Evolutionary conservation across 2,329 filamentous ascomycete genomes (phyloP).

Genomic region (Delphinella strobiligena): DNA sequence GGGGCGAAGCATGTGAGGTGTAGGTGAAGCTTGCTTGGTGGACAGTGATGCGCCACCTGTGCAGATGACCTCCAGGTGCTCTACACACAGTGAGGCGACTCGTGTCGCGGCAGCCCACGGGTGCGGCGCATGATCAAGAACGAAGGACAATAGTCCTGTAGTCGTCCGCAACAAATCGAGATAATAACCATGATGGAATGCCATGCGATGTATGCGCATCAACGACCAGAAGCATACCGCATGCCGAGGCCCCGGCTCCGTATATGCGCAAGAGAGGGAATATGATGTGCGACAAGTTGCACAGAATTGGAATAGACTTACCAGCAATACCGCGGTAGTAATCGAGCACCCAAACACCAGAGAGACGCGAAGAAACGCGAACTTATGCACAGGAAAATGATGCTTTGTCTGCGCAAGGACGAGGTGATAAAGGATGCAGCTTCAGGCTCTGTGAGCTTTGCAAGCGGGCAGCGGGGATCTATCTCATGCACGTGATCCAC

Average conservation of each 20-base stretch:
- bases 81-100: background rate
- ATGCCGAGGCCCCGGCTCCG: background rate
- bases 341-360: constrained; percentile 2
- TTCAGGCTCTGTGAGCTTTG: background rate
- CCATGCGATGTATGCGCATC: background rate
- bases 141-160: too few species aligned
- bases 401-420: constrained; percentile 8
- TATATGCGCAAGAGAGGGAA: background rate
- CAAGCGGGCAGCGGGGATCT: background rate
- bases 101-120: background rate
- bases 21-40: background rate
- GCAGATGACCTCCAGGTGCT: background rate
- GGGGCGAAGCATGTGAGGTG: background rate
- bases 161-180: too few species aligned
- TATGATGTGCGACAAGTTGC: background rate
- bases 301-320: background rate
- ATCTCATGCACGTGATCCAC: constrained; percentile 1
- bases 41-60: background rate
- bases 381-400: constrained; percentile 10
- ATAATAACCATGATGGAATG: background rate
- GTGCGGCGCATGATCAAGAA: background rate
- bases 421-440: background rate
- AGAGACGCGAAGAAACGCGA: constrained; percentile 2
- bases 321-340: constrained; percentile 4
- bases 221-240: background rate